Percentiles rank a stretch among this genome's conserved stretches.
These are phyloP conservation scores for Extremus antarcticus DNA, from an alignment of 495 filamentous ascomycete genomes.

Conservation along the genomic window DNA sequence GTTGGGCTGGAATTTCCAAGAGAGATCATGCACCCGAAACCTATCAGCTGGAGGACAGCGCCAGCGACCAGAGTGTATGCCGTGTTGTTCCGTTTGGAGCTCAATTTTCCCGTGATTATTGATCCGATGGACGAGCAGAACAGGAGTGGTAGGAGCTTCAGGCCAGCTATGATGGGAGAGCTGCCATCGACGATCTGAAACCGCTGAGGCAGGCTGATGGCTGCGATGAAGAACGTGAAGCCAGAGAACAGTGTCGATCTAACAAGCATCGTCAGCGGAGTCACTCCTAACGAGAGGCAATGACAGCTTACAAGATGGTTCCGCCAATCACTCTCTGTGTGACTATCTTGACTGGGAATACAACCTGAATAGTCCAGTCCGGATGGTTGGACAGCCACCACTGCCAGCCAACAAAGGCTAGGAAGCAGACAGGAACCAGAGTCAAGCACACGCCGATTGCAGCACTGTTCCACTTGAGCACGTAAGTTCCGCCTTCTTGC, in stretches of 20 bases:
- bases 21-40: slow-evolving; percentile 2
- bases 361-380: neutral
- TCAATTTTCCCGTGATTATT: neutral
- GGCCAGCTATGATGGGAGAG: slow-evolving; percentile 1
- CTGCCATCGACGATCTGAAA: slow-evolving; percentile 10
- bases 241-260: slow-evolving; percentile 8
- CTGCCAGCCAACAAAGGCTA: neutral
- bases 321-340: neutral
- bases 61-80: slow-evolving; percentile 4
- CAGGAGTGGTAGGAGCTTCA: slow-evolving; percentile 7
- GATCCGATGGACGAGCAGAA: slow-evolving; percentile 7
- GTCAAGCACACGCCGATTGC: slow-evolving; percentile 1
- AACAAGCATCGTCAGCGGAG: neutral
- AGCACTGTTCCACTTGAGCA: slow-evolving; percentile 1
- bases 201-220: slow-evolving; percentile 5
- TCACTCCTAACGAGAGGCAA: neutral
- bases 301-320: neutral
- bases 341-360: neutral
- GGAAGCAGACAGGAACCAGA: neutral
- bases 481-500: slow-evolving; percentile 5
- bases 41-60: neutral
- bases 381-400: neutral
- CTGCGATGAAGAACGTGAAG: slow-evolving; percentile 6
- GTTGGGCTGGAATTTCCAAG: neutral
- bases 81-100: slow-evolving; percentile 4